Evolutionary conservation across 2,329 filamentous ascomycete species (phyloP), one percentile per base, ranked within the genome.

Genomic region (Byssoonygena ceratinophila): DNA sequence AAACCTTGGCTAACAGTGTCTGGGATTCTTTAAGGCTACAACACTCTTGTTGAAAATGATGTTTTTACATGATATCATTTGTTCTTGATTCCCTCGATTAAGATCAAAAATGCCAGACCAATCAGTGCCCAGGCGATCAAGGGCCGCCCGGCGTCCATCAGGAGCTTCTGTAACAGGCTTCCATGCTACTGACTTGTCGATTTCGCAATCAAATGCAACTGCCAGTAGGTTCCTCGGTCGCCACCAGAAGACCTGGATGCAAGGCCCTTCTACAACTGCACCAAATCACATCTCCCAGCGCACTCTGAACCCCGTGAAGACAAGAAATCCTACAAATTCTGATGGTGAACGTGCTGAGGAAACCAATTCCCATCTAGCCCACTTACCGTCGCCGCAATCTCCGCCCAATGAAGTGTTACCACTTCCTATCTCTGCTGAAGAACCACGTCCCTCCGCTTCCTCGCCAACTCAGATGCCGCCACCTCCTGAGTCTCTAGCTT

Each of bases 171-270:
- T 16, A 12, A 44, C 12, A 4, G 27, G 16, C 3, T 34, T 9
- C 14, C 32, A 46, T 20, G 7, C 46, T 5, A 27, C 31, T 16
- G 52, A 40, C 40, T 18, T 41, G 22, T 45, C 44, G n/a, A 50
- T 56, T 36, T 49, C 52, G 36, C 41, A 20, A 16, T 66, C 63
- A 49, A 73, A 72, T 59, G 64, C 64, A 44, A 73, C 71, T 12
- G 66, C 65, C 44, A 68, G 55, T 51, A 59, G 62, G 48, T 73
- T 72, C 56, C 57, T 73, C 22, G 69, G 69, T 45, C 60, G 64
- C 46, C 55, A 60, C 46, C 65, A 64, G 55, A 67, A 59, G 57
- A 59, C 68, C 46, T 72, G 70, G 71, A 72, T 73, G 68, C 44
- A 44, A 16, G 36, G 36, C 23, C 29, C 40, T 18, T 39, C 46